phyloP scores from a whole-genome alignment of 139 green algal species.

The Penium margaritaceum region DNA sequence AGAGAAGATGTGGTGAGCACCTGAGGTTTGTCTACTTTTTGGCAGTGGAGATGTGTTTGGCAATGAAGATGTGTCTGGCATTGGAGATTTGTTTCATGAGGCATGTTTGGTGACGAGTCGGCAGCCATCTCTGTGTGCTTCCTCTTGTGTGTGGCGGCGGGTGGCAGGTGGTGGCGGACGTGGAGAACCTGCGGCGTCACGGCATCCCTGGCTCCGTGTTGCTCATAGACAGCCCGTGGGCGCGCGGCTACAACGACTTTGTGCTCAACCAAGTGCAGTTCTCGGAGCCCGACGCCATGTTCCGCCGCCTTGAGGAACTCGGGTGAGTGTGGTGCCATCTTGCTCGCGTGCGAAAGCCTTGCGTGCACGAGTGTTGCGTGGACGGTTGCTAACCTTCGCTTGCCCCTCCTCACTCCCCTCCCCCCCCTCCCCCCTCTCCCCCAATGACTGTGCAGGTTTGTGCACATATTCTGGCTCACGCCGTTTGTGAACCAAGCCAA shows the following conservation, averaged over 20 bases:
- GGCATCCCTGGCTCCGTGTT: conserved; percentile 33
- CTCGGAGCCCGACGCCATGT: conserved; percentile 15
- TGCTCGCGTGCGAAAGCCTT: no score
- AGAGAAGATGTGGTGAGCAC: no score
- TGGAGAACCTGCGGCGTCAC: conserved; percentile 11
- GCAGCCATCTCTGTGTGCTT: no score
- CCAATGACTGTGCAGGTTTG: conserved; percentile 9
- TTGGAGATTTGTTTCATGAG: no score
- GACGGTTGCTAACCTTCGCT: neutral
- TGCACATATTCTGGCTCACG: conserved; percentile 26
- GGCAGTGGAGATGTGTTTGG: no score
- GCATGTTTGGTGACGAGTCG: no score
- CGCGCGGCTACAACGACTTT: conserved; percentile 37
- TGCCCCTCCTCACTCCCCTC: neutral
- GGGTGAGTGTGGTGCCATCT: conserved; percentile 5
- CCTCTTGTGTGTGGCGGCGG: no score
- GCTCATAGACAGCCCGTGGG: conserved; percentile 40
- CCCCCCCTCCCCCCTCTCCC: neutral
- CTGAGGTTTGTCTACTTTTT: no score
- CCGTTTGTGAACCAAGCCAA: conserved; percentile 28
- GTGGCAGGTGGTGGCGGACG: conserved; percentile 31
- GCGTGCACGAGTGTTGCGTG: neutral
- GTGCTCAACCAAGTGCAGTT: conserved; percentile 28
- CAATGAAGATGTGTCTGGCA: no score
- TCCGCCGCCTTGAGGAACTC: conserved; percentile 20